phyloP scores from a whole-genome alignment of 2,329 filamentous ascomycete genomes.

The Trichoderma simmonsii region DNA sequence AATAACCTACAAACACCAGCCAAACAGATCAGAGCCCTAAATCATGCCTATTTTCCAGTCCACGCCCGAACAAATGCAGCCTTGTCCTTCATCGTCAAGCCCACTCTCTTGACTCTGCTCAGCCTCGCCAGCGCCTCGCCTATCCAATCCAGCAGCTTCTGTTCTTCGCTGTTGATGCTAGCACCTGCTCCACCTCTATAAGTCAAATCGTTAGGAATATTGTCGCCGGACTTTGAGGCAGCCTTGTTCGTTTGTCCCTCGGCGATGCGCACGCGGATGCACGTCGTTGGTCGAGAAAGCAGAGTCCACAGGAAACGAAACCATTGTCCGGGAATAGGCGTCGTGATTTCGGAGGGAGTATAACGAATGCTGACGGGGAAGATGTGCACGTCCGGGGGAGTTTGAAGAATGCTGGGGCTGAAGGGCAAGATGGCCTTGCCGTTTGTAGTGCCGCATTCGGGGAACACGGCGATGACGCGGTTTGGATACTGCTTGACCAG shows the following conservation, averaged over 20 bases:
- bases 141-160: constrained; percentile 70
- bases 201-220: constrained; percentile 27
- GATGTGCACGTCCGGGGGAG: constrained; percentile 66
- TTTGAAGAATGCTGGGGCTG: constrained; percentile 70
- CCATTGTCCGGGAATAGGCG: constrained; percentile 76
- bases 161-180: constrained; percentile 55
- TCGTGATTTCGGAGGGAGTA: constrained; percentile 83
- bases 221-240: constrained; percentile 36
- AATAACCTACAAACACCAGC: neutral
- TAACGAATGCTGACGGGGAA: constrained; percentile 92
- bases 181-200: constrained; percentile 27
- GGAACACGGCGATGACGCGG: constrained; percentile 81
- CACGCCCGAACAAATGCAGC: constrained; percentile 72
- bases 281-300: constrained; percentile 79
- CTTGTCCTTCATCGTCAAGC: constrained; percentile 80
- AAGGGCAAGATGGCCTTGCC: constrained; percentile 85
- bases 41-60: constrained; percentile 39
- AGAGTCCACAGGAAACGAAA: constrained; percentile 78
- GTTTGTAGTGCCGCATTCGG: constrained; percentile 92
- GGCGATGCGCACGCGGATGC: constrained; percentile 86
- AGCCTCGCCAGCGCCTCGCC: constrained; percentile 84
- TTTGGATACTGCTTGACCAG: constrained; percentile 67
- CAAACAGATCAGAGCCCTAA: neutral
- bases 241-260: constrained; percentile 62
- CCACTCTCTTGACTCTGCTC: constrained; percentile 84